These are phyloP conservation scores for Globisporangium lucens DNA, from an alignment of 352 stramenopile species.

Conservation along the genomic window DNA sequence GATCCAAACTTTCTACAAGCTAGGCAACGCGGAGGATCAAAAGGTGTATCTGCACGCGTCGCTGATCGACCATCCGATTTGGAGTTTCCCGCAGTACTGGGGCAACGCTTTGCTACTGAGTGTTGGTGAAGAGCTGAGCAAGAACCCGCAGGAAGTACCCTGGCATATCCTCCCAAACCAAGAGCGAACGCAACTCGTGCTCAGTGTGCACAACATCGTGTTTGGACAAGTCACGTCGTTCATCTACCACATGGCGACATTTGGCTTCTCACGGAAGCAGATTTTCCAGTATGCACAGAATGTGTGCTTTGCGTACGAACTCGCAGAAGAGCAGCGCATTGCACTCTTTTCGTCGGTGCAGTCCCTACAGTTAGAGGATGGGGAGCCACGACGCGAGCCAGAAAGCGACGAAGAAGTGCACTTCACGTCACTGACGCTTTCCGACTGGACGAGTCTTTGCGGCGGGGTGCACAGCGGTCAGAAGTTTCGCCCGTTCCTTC, in stretches of 20 bases:
- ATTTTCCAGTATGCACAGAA: constrained; percentile 73
- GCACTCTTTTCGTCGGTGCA: constrained; percentile 57
- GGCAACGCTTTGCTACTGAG: constrained; percentile 68
- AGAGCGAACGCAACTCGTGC: constrained; percentile 67
- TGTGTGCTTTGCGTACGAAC: constrained; percentile 77
- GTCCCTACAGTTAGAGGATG: constrained; percentile 26
- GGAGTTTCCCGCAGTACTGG: constrained; percentile 70
- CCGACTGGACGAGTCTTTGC: constrained; percentile 56
- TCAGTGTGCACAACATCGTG: constrained; percentile 75
- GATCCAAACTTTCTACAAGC: constrained; percentile 74
- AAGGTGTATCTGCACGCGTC: constrained; percentile 63
- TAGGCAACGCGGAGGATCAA: constrained; percentile 27
- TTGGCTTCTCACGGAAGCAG: constrained; percentile 60
- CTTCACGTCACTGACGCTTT: constrained; percentile 58
- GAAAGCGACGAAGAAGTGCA: constrained; percentile 38
- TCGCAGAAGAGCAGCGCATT: constrained; percentile 78
- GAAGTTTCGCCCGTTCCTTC: constrained; percentile 30
- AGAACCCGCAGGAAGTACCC: constrained; percentile 50
- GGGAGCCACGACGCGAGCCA: constrained; percentile 14
- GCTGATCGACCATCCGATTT: constrained; percentile 55
- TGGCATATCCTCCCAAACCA: constrained; percentile 63
- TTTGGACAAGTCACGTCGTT: constrained; percentile 75
- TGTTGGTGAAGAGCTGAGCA: constrained; percentile 78
- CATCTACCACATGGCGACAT: constrained; percentile 72
- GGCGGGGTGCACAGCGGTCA: constrained; percentile 19